Evolutionary conservation across 768 basidiomycete genomes (phyloP).

Genomic region (Cystobasidium tubakii): DNA sequence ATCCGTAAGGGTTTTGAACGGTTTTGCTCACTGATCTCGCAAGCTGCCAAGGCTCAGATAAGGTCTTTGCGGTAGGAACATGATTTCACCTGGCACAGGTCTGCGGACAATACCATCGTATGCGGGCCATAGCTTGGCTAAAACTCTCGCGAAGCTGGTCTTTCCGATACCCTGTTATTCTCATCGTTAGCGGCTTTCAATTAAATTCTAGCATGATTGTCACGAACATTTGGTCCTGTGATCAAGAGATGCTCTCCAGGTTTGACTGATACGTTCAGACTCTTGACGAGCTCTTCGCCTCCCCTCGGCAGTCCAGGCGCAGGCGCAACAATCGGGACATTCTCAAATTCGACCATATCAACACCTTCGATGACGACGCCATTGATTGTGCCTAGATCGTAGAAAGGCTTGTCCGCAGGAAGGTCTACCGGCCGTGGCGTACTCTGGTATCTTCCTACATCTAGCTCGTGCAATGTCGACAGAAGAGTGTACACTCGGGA

Average conservation of each 20-base stretch:
- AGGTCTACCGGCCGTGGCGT: slow-evolving; percentile 53
- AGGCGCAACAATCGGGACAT: slow-evolving; percentile 52
- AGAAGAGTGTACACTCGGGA: slow-evolving; percentile 80
- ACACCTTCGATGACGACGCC: slow-evolving; percentile 49
- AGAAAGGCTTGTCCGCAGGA: slow-evolving; percentile 52
- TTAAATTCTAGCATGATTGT: neutral
- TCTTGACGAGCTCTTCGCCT: slow-evolving; percentile 60
- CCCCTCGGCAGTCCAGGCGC: slow-evolving; percentile 50
- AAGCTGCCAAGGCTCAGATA: slow-evolving; percentile 85
- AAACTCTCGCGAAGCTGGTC: slow-evolving; percentile 55
- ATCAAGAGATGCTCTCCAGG: slow-evolving; percentile 83
- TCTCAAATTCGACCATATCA: slow-evolving; percentile 46
- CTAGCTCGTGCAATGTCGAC: slow-evolving; percentile 73
- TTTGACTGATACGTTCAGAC: slow-evolving; percentile 61
- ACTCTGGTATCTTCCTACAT: slow-evolving; percentile 49
- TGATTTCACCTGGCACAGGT: slow-evolving; percentile 58
- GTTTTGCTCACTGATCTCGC: slow-evolving; percentile 64
- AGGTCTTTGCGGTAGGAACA: slow-evolving; percentile 79
- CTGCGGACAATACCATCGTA: slow-evolving; percentile 52
- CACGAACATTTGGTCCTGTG: slow-evolving; percentile 60
- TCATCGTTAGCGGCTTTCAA: neutral
- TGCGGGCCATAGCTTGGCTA: slow-evolving; percentile 79
- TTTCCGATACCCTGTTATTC: slow-evolving; percentile 42
- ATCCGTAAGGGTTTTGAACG: no score
- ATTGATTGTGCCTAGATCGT: slow-evolving; percentile 65